Percentiles rank a stretch among this genome's conserved stretches.
These are phyloP conservation scores for Aspergillus coremiiformis DNA, from an alignment of 495 filamentous ascomycete species.

Conservation along the genomic window DNA sequence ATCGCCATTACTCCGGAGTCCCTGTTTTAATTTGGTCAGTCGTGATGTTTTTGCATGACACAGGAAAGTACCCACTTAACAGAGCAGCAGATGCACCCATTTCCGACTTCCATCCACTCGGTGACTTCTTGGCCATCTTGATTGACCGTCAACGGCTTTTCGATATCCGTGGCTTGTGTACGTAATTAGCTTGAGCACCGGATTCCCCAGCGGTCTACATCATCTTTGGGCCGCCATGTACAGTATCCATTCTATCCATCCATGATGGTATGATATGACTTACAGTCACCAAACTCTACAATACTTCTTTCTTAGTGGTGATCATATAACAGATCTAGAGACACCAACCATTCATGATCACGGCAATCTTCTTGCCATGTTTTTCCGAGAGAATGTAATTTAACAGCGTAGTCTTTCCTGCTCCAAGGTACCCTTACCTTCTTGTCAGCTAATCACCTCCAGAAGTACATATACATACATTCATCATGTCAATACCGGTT, in stretches of 20 bases:
- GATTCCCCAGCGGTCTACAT: background rate
- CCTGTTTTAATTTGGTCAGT: slow-evolving; percentile 35
- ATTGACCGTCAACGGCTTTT: slow-evolving; percentile 85
- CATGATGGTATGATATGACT: no score
- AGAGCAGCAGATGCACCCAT: slow-evolving; percentile 97
- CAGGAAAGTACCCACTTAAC: slow-evolving; percentile 61
- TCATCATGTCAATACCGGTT: slow-evolving; percentile 53
- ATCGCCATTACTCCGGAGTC: slow-evolving; percentile 89
- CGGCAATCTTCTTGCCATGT: slow-evolving; percentile 95
- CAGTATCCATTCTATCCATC: background rate
- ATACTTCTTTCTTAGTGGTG: background rate
- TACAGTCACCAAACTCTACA: slow-evolving; percentile 90
- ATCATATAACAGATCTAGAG: background rate
- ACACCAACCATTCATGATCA: slow-evolving; percentile 82
- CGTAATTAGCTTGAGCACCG: background rate
- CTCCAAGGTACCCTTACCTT: slow-evolving; percentile 68
- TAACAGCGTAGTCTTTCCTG: slow-evolving; percentile 90
- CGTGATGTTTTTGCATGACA: background rate
- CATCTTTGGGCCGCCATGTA: background rate
- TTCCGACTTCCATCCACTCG: slow-evolving; percentile 92
- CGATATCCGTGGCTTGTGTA: slow-evolving; percentile 72
- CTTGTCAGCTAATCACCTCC: background rate
- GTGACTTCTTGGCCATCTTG: slow-evolving; percentile 78
- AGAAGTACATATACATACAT: background rate
- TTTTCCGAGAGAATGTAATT: slow-evolving; percentile 92